Conservation (phyloP, 1,284 basidiomycete genomes). For the Megacollybia platyphylla region DNA sequence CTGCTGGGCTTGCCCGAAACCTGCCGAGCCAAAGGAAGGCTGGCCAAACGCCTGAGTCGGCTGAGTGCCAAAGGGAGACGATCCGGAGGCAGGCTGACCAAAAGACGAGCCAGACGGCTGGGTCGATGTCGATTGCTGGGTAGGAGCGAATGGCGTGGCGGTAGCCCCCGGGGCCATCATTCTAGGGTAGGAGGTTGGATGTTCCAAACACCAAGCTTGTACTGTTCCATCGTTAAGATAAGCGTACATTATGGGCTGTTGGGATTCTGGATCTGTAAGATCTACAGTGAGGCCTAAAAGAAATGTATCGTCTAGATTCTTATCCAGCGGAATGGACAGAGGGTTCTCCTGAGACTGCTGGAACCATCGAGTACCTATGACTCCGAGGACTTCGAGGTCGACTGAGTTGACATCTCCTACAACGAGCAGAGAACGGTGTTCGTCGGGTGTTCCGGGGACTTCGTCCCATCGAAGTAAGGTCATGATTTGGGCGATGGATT, state of each 20-base stretch:
- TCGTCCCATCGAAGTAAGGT: constrained; percentile 56
- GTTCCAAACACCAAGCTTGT: constrained; percentile 64
- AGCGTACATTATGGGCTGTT: constrained; percentile 62
- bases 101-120: constrained; percentile 14
- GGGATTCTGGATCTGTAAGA: constrained; percentile 44
- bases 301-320: constrained; percentile 60
- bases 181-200: constrained; percentile 43
- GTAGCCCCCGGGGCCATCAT: constrained; percentile 25
- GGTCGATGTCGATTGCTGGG: constrained; percentile 7
- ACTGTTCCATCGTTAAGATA: constrained; percentile 77
- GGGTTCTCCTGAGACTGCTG: constrained; percentile 68
- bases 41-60: background rate
- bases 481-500: constrained; percentile 42
- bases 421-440: constrained; percentile 37
- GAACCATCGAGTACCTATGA: constrained; percentile 44
- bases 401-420: constrained; percentile 65
- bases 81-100: constrained; percentile 9
- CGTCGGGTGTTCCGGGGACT: constrained; percentile 21
- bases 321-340: constrained; percentile 60
- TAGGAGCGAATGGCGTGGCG: constrained; percentile 10
- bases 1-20: background rate
- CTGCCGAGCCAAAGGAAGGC: constrained; percentile 3
- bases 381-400: constrained; percentile 63
- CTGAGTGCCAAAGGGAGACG: constrained; percentile 4
- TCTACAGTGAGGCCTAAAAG: constrained; percentile 62